Evolutionary conservation across 441 rosid genomes (phyloP).

Genomic region (Gossypium trilobum): DNA sequence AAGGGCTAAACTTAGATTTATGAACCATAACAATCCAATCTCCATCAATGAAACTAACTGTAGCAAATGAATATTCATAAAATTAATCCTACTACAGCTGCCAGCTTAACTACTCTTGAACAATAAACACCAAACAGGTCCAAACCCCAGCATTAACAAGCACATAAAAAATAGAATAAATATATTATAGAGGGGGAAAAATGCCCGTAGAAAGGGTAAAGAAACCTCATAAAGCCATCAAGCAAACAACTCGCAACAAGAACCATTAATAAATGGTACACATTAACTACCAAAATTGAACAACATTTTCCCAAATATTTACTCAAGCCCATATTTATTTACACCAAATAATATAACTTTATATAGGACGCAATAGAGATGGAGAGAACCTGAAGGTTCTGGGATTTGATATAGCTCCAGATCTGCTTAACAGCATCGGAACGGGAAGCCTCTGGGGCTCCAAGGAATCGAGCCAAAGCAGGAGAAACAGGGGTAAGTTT

Average conservation of each 20-base stretch:
- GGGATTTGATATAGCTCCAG: constrained; percentile 66
- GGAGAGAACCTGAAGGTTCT: constrained; percentile 63
- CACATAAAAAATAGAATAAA: background rate
- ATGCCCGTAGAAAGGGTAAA: background rate
- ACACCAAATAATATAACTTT: background rate
- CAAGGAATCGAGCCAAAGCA: constrained; percentile 55
- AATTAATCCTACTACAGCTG: background rate
- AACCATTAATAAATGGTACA: background rate
- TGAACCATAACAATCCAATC: background rate
- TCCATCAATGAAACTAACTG: background rate
- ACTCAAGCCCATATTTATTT: background rate
- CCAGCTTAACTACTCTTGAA: background rate
- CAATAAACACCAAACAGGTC: background rate
- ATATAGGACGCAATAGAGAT: background rate
- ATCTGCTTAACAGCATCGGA: constrained; percentile 52
- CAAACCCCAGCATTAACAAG: background rate
- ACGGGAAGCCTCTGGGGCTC: constrained; percentile 53
- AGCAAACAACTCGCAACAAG: background rate
- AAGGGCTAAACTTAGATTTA: background rate
- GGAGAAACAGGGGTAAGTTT: constrained; percentile 54
- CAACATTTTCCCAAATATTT: background rate
- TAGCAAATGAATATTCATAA: background rate
- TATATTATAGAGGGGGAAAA: background rate
- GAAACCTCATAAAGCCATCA: background rate
- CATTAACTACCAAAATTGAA: background rate